These are phyloP conservation scores for Syncephalastrum monosporum DNA, from an alignment of 371 early-diverging fungal genomes.

Conservation along the genomic window DNA sequence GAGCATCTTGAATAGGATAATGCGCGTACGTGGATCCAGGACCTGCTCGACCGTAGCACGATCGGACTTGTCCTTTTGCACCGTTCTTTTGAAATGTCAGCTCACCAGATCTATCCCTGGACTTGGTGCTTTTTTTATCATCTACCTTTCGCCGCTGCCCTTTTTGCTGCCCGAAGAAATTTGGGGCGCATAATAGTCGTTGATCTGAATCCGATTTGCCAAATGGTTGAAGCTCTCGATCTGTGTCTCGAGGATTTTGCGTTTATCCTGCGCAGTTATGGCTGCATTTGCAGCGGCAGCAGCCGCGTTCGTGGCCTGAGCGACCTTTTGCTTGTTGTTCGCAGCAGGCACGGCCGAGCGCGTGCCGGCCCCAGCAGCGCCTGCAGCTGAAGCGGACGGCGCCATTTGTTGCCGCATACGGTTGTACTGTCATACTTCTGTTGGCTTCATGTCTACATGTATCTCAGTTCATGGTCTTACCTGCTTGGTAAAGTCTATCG, in stretches of 20 bases:
- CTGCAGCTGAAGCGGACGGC: constrained; percentile 23
- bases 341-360: constrained; percentile 40
- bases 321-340: constrained; percentile 26
- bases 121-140: background rate
- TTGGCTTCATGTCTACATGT: no score
- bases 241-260: constrained; percentile 48
- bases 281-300: constrained; percentile 24
- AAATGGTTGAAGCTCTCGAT: constrained; percentile 59
- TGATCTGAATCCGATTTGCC: constrained; percentile 63
- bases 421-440: constrained; percentile 63
- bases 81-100: constrained; percentile 18
- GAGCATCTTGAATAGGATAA: constrained; percentile 95
- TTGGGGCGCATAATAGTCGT: constrained; percentile 45
- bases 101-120: background rate
- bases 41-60: constrained; percentile 98
- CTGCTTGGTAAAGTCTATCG: constrained; percentile 83
- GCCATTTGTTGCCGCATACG: constrained; percentile 66
- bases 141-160: constrained; percentile 75
- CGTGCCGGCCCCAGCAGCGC: constrained; percentile 23
- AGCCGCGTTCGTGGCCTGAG: constrained; percentile 20
- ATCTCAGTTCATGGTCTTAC: no score
- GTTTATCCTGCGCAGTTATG: constrained; percentile 25
- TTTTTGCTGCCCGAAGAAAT: constrained; percentile 70
- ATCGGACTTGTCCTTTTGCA: constrained; percentile 89
- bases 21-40: constrained; percentile 96